Evolutionary conservation across 345 rosid genomes (phyloP), one percentile per base, ranked within the genome.

Genomic region (Erucastrum elatum): DNA sequence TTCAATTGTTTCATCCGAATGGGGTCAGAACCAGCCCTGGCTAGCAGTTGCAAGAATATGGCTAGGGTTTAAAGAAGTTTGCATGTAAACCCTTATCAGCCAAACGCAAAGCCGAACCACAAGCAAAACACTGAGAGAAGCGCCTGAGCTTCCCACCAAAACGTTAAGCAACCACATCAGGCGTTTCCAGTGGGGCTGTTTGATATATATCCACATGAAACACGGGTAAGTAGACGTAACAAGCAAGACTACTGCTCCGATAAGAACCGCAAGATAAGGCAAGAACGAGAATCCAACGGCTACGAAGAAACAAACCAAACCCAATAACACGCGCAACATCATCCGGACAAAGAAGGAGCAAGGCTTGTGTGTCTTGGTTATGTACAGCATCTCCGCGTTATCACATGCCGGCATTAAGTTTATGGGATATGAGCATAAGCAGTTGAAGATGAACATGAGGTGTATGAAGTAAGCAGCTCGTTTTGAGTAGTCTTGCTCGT

Each of bases 191-290:
- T 80, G 82, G 0, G 95, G 89, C 35, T 80, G 79, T 76, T 84
- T 90, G 55, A 87, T 72, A 75, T 84, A 82, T 37, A 90, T 69
- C 91, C 93, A 90, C 91, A 89, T 90, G 74, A 90, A 89, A 75
- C 93, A 83, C 6, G 93, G 93, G 55, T 85, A 90, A 4, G 91
- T 85, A 39, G 84, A 78, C 35, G 95, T 90, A 64, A 89, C 86
- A 0, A 88, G 90, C 83, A 90, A 75, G 8, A 87, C 82, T 10
- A 90, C 39, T 21, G 92, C 91, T 68, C 95, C 95, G 0, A 87
- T 30, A 5, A 90, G 87, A 39, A 91, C 90, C 0, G 90, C 91
- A 1, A 88, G 9, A 71, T 89, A 85, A 9, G 84, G 77, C 56
- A 89, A 21, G 64, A 87, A 87, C 1, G 95, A 88, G 65, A 87